phyloP scores from a whole-genome alignment of 2,329 filamentous ascomycete genomes.

The Ophiostoma australiae region DNA sequence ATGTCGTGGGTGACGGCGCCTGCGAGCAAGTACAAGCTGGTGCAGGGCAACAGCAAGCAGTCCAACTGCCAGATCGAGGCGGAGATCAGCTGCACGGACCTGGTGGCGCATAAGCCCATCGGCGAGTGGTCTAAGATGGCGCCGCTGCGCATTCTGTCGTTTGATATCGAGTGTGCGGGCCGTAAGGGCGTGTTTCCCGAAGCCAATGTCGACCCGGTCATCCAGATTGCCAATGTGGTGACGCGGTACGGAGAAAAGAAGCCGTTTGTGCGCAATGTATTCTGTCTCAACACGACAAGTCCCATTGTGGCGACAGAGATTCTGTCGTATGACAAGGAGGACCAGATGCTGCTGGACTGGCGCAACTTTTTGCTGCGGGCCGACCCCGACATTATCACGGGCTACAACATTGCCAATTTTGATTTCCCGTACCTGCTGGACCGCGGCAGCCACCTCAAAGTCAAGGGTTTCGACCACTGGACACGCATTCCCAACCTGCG shows the following conservation, averaged over 20 bases:
- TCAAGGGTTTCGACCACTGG: slow-evolving; percentile 78
- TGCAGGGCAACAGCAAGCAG: slow-evolving; percentile 62
- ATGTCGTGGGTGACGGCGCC: slow-evolving; percentile 97
- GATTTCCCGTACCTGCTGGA: slow-evolving; percentile 96
- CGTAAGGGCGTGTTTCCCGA: slow-evolving; percentile 97
- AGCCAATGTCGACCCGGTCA: slow-evolving; percentile 84
- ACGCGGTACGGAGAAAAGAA: slow-evolving; percentile 93
- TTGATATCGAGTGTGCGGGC: slow-evolving; percentile 97
- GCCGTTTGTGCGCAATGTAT: slow-evolving; percentile 93
- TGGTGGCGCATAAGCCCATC: slow-evolving; percentile 81
- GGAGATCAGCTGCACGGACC: slow-evolving; percentile 70
- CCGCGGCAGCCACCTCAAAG: slow-evolving; percentile 77
- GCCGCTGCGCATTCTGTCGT: slow-evolving; percentile 83
- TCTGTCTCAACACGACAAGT: slow-evolving; percentile 88
- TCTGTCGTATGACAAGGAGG: slow-evolving; percentile 73
- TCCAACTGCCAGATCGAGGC: slow-evolving; percentile 98
- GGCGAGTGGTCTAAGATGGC: slow-evolving; percentile 99
- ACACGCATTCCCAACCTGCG: slow-evolving; percentile 66
- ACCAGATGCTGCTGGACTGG: slow-evolving; percentile 90
- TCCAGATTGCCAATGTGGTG: slow-evolving; percentile 96
- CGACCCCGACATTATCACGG: slow-evolving; percentile 95
- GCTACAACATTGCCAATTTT: slow-evolving; percentile 98
- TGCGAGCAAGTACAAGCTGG: slow-evolving; percentile 64
- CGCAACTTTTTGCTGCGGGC: slow-evolving; percentile 82
- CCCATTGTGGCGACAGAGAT: slow-evolving; percentile 93